phyloP scores from a whole-genome alignment of 2,329 filamentous ascomycete genomes.

The Aspergillus transmontanensis region DNA sequence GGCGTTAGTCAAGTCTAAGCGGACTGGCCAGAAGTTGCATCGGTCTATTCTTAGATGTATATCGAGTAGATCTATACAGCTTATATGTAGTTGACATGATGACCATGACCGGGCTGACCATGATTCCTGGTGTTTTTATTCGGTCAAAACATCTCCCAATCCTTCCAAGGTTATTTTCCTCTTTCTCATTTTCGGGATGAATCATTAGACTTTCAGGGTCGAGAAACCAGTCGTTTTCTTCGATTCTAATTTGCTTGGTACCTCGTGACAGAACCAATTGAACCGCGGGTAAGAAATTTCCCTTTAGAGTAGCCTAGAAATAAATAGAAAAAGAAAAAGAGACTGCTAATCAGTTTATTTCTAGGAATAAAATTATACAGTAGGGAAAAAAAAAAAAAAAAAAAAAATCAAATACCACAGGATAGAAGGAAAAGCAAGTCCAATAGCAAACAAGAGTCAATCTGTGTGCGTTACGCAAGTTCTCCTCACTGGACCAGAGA shows the following conservation, averaged over 20 bases:
- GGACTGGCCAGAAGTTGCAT: background rate
- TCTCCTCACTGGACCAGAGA: constrained; percentile 3
- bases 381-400: no score
- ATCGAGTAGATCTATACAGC: constrained; percentile 1
- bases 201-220: background rate
- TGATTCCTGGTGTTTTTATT: background rate
- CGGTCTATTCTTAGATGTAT: constrained; percentile 5
- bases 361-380: constrained; percentile 8
- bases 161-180: background rate
- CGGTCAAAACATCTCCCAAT: background rate
- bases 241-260: background rate
- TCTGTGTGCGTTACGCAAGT: constrained; percentile 5
- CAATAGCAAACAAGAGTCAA: background rate
- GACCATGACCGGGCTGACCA: background rate
- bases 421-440: background rate
- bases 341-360: background rate
- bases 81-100: background rate
- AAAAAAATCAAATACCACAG: background rate
- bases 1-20: constrained; percentile 8
- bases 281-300: background rate
- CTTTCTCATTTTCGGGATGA: background rate
- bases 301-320: background rate
- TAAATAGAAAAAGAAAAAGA: background rate
- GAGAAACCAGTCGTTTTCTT: background rate
- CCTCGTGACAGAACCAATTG: constrained; percentile 3